Evolutionary conservation across 257 asterid genomes (phyloP), one percentile per base, ranked within the genome.

Genomic region (Striga asiatica): DNA sequence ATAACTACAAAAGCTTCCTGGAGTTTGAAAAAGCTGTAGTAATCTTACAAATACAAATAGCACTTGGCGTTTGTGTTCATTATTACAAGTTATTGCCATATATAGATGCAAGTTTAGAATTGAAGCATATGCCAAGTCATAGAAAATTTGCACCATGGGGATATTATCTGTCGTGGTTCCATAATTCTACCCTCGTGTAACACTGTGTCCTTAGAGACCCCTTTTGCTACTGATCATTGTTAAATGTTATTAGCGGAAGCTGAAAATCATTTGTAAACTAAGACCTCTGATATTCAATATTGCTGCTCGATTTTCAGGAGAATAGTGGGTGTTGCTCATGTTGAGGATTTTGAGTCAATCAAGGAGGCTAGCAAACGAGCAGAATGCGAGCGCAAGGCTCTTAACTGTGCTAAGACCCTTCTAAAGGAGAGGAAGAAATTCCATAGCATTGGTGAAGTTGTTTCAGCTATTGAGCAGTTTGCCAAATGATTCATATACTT

Each of bases 301-400:
- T 43, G 50, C 29, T 60, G 56, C 38, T 69, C 61, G 54, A 18
- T 67, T 50, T 50, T 53, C 75, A 91, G 98, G 97, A 76, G 98
- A 72, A 80, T 87, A 50, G 96, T 91, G 39, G 98, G 98, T 54
- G 95, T 87, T 28, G 95, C 93, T 64, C 98, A 91, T 65, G 82
- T 87, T n/a, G 94, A 87, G 67, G 98, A 91, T 75, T 75, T 91
- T 4, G 98, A 91, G 71, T 78, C 97, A 18, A 91, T 91, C 42
- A 38, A 65, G 18, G 93, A 84, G 58, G 64, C 74, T 3, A 71
- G 66, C 66, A 78, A 58, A 62, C 81, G 94, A 14, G 95, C 98
- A 32, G 80, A 80, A 6, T 91, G 98, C 62, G 98, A 87, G 66
- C 79, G 84, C 29, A 76, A 65, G 67, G 97, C 98, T 60, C 80